Evolutionary conservation across 2,329 filamentous ascomycete genomes (phyloP), one percentile per base, ranked within the genome.

Genomic region (Neonectria ditissima): DNA sequence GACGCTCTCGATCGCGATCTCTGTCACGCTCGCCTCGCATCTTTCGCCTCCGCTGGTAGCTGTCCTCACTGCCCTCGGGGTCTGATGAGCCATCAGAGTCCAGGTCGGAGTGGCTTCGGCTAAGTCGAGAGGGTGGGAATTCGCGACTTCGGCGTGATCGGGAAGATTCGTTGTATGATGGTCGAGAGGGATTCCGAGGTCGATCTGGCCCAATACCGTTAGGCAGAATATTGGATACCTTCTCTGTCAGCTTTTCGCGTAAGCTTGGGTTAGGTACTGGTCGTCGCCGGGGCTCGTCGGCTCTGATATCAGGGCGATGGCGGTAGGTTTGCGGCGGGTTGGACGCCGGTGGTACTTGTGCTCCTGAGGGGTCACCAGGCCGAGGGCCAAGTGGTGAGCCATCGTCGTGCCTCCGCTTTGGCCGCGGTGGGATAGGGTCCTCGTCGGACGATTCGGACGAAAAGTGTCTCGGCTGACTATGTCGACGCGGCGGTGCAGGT

Each of bases 381-480:
- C 54, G 48, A 20, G 60, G 37, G 9, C 20, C 48, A 20, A 59
- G 65, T 8, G 79, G 63, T 62, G 75, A 69, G 69, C 66, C 65
- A 44, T 70, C 34, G 51, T 73, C 72, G 3, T 67, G 69, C 56
- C 73, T 69, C 34, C 73, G 69, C 63, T 73, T 76, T 24, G 68
- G 54, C 24, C 71, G 74, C 24, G 75, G 66, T 3, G 75, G 75
- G 2, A 48, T 62, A n/a, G 71, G 68, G 18, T 82, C 81, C 2
- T 81, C 79, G 2, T 81, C 81, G n/a, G 81, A 82, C 2, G 80
- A 79, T 14, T 76, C 74, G 3, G 79, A 80, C 22, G 80, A 80
- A 45, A 77, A 74, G 53, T 80, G 79, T 30, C 81, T 78, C 0
- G 84, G 82, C 56, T 86, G 84, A 67, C 84, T 86, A 69, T 86